Evolutionary conservation across 78 protist genomes (phyloP), one percentile per base, ranked within the genome.

Genomic region (Diacronema lutheri): DNA sequence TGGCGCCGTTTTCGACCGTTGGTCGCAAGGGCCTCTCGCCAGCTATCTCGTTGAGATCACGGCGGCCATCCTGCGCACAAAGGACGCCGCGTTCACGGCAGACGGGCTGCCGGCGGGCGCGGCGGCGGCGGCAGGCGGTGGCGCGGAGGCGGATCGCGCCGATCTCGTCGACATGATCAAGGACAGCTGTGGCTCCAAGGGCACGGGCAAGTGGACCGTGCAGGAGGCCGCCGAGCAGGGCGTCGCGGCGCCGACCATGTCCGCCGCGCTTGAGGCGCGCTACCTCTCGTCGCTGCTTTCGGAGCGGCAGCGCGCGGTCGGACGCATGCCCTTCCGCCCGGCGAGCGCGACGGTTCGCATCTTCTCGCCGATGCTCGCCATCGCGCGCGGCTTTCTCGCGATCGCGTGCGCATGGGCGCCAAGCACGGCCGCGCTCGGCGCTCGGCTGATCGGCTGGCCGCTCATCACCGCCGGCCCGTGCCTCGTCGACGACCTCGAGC

Each of bases 41-140:
- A 78, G 92, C 10, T 97, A 88, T 86, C 69, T 97, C 64, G 73
- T 97, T 41, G 99, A 97, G 80, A 97, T 97, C 83, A 85, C 99
- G 2, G 84, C 93, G 19, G 88, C 90, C 19, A 92, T 96, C 46
- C 74, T 96, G 41, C 81, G 62, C 16, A 61, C 64, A 44, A 87
- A 90, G 86, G 92, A 89, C 38, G n/a, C n/a, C n/a, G n/a, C n/a
- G n/a, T n/a, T n/a, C n/a, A n/a, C n/a, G n/a, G n/a, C n/a, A n/a
- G n/a, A n/a, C n/a, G n/a, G n/a, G n/a, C n/a, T n/a, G 50, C 50
- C 50, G 50, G 92, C n/a, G 19, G 66, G 40, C 61, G 94, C 86
- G 58, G 41, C 38, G 55, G 16, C 50, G 50, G 50, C 50, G 16
- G 3, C 50, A 7, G 50, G 50, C 50, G 50, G 7, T 7, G 7